Conservation (phyloP, 2,329 filamentous ascomycete genomes). For the Hypoxylon sp. region DNA sequence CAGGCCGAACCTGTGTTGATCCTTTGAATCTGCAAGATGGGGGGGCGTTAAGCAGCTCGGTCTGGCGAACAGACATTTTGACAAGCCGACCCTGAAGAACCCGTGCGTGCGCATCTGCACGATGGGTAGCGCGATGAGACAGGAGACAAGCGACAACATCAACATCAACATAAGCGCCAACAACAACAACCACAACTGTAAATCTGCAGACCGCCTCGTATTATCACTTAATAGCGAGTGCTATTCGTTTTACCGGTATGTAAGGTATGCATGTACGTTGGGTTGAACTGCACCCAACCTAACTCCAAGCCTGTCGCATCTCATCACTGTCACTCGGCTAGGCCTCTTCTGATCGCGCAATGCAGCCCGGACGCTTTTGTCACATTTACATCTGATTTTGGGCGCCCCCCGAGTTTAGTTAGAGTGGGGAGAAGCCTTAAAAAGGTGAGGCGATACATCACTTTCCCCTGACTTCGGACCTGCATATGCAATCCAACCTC, state of each 20-base stretch:
- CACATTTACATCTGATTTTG: conserved; percentile 44
- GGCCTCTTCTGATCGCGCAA: conserved; percentile 36
- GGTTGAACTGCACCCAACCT: conserved; percentile 24
- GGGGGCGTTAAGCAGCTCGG: not conserved
- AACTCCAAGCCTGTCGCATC: conserved; percentile 23
- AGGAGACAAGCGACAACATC: conserved; percentile 16
- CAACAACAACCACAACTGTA: not conserved
- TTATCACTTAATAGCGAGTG: conserved; percentile 24
- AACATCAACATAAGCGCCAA: conserved; percentile 5
- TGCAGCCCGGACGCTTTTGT: conserved; percentile 38
- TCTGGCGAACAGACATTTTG: conserved; percentile 34
- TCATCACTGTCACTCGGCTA: conserved; percentile 36
- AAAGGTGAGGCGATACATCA: conserved; percentile 43
- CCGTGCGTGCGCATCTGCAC: conserved; percentile 32
- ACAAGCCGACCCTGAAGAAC: conserved; percentile 27
- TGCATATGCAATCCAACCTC: conserved; percentile 46
- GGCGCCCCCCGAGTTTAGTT: conserved; percentile 33
- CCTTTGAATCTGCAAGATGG: conserved; percentile 19
- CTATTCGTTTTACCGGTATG: conserved; percentile 10
- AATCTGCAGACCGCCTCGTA: conserved; percentile 25
- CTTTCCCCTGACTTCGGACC: conserved; percentile 44
- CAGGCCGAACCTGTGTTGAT: conserved; percentile 15
- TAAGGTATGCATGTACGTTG: conserved; percentile 4
- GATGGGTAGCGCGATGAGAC: conserved; percentile 26
- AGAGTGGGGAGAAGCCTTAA: conserved; percentile 35